Conservation (phyloP, 2,329 filamentous ascomycete species). For the Apiospora sp. region DNA sequence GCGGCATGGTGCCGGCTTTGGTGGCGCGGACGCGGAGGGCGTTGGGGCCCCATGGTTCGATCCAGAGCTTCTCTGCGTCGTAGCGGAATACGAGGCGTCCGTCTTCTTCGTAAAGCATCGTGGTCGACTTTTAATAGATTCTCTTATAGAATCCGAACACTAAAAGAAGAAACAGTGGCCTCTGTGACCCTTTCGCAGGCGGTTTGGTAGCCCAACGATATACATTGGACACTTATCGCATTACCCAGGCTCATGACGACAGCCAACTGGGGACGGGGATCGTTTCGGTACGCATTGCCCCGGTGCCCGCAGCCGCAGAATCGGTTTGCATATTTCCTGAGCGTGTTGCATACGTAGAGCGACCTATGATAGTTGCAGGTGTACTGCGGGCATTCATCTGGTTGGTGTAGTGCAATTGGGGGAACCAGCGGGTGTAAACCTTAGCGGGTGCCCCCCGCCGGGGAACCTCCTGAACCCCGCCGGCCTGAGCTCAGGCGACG, state of each 20-base stretch:
- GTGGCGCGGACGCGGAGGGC: conserved; percentile 57
- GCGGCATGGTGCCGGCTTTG: conserved; percentile 45
- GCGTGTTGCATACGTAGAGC: not conserved
- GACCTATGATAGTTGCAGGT: not conserved
- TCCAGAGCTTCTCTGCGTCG: conserved; percentile 56
- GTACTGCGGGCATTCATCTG: not conserved
- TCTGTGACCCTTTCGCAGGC: rapidly evolving
- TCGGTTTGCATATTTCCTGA: not conserved
- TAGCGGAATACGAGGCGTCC: conserved; percentile 36
- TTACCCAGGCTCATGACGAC: not conserved
- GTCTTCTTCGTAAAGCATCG: conserved; percentile 36
- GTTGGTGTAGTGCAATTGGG: not conserved
- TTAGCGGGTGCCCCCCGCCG: not conserved
- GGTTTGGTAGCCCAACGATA: no score
- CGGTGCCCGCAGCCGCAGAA: not conserved
- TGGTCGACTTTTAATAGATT: not conserved
- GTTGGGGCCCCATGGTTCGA: conserved; percentile 58
- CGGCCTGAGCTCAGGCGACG: not conserved
- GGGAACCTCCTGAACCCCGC: not conserved
- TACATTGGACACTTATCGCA: not conserved
- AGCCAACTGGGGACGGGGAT: not conserved
- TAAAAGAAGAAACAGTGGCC: rapidly evolving
- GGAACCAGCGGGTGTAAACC: not conserved
- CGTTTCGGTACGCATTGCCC: not conserved
- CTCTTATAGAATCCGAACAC: rapidly evolving